Evolutionary conservation across 345 rosid species (phyloP).

Genomic region (Moricandia arvensis): DNA sequence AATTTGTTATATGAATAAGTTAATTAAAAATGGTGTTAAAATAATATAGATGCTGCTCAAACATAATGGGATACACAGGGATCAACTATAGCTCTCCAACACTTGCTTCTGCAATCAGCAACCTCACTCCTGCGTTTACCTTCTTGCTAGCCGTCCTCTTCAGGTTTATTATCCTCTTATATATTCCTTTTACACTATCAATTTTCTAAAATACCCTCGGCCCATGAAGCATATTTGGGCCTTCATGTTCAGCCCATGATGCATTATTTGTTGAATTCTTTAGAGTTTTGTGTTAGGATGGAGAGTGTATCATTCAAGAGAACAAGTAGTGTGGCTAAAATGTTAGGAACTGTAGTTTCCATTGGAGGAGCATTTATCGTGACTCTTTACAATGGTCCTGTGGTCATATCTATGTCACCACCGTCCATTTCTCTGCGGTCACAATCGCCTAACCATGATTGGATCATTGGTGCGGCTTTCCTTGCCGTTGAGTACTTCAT

Average conservation of each 20-base stretch:
- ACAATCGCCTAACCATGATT: conserved; percentile 47
- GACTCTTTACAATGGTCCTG: conserved; percentile 73
- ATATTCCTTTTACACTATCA: conserved; percentile 17
- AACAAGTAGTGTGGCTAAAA: conserved; percentile 72
- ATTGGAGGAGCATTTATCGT: conserved; percentile 75
- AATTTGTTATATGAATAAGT: neutral
- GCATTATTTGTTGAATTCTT: neutral
- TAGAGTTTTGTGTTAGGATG: conserved; percentile 51
- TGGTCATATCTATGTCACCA: conserved; percentile 42
- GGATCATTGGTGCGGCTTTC: conserved; percentile 74
- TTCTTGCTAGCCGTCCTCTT: conserved; percentile 79
- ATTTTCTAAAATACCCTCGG: conserved; percentile 25
- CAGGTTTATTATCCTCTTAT: conserved; percentile 40
- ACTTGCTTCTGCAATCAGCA: conserved; percentile 95
- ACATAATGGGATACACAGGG: conserved; percentile 84
- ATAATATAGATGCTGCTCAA: conserved; percentile 62
- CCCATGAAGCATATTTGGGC: conserved; percentile 10
- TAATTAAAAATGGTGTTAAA: neutral
- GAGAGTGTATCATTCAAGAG: conserved; percentile 58
- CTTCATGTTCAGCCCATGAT: neutral
- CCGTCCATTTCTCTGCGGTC: conserved; percentile 36
- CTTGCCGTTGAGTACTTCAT: conserved; percentile 67
- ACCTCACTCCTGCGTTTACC: conserved; percentile 93
- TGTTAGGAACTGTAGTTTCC: conserved; percentile 73
- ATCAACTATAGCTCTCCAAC: conserved; percentile 80